phyloP scores from a whole-genome alignment of 1,284 basidiomycete species.

The Grifola frondosa region DNA sequence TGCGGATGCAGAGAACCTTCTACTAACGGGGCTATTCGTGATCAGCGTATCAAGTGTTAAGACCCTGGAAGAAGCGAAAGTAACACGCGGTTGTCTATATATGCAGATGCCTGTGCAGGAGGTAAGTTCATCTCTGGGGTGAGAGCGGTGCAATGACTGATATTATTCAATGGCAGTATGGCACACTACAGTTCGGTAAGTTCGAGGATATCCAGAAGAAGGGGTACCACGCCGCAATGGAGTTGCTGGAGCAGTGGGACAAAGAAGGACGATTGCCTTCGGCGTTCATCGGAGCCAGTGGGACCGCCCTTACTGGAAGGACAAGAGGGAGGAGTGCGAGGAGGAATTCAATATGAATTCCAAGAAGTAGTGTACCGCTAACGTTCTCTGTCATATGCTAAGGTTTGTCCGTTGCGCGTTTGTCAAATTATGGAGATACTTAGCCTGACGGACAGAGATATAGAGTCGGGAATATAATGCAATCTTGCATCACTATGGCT shows the following conservation, averaged over 20 bases:
- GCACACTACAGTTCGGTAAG: slow-evolving; percentile 77
- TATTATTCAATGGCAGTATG: slow-evolving; percentile 49
- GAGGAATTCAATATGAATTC: slow-evolving; percentile 66
- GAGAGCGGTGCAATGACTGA: slow-evolving; percentile 16
- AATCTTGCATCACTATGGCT: no score
- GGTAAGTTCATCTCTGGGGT: slow-evolving; percentile 38
- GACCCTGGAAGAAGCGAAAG: slow-evolving; percentile 93
- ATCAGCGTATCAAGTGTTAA: slow-evolving; percentile 91
- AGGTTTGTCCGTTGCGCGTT: no score
- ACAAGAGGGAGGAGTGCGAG: slow-evolving; percentile 75
- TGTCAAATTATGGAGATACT: no score
- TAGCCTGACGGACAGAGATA: no score
- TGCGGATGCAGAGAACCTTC: not conserved
- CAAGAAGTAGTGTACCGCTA: no score
- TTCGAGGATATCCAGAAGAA: slow-evolving; percentile 84
- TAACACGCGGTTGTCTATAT: slow-evolving; percentile 85
- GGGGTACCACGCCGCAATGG: slow-evolving; percentile 77
- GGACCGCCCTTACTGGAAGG: slow-evolving; percentile 43
- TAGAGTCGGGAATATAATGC: no score
- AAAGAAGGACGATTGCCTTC: slow-evolving; percentile 80
- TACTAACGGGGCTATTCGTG: not conserved
- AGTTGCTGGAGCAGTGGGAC: slow-evolving; percentile 78
- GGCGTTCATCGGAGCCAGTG: slow-evolving; percentile 59
- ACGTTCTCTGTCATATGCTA: no score
- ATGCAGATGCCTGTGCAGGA: slow-evolving; percentile 94